Evolutionary conservation across 495 filamentous ascomycete genomes (phyloP).

Genomic region (Arthonia radiata): DNA sequence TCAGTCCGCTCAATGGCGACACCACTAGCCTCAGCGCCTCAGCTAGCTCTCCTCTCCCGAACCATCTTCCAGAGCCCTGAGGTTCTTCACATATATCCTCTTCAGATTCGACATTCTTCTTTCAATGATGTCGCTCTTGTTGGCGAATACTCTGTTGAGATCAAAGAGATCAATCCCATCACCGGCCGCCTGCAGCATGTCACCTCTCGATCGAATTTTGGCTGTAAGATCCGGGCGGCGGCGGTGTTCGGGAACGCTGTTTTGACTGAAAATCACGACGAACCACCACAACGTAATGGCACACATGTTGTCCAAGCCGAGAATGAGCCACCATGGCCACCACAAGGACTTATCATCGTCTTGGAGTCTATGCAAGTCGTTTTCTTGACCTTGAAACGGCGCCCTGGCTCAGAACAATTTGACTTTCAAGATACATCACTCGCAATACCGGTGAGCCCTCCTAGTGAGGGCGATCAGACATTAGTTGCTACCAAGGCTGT

Average conservation of each 20-base stretch:
- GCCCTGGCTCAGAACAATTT: too few relatives aligned
- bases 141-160: constrained; percentile 39
- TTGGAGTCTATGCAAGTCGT: too few relatives aligned
- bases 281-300: too few relatives aligned
- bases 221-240: constrained; percentile 39
- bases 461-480: too few relatives aligned
- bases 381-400: too few relatives aligned
- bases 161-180: constrained; percentile 38
- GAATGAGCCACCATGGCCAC: too few relatives aligned
- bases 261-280: too few relatives aligned
- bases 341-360: too few relatives aligned
- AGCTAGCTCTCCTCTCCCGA: constrained; percentile 44
- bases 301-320: too few relatives aligned
- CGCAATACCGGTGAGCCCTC: too few relatives aligned
- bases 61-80: constrained; percentile 54
- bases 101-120: constrained; percentile 37
- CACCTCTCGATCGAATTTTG: constrained; percentile 47
- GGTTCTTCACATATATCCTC: constrained; percentile 58
- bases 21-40: constrained; percentile 14
- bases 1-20: constrained; percentile 6
- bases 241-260: constrained; percentile 28
- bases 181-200: constrained; percentile 47
- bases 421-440: too few relatives aligned
- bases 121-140: constrained; percentile 84
- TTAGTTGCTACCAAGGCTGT: too few relatives aligned